These are phyloP conservation scores for Calonectria montana DNA, from an alignment of 2,329 filamentous ascomycete genomes.

Conservation along the genomic window DNA sequence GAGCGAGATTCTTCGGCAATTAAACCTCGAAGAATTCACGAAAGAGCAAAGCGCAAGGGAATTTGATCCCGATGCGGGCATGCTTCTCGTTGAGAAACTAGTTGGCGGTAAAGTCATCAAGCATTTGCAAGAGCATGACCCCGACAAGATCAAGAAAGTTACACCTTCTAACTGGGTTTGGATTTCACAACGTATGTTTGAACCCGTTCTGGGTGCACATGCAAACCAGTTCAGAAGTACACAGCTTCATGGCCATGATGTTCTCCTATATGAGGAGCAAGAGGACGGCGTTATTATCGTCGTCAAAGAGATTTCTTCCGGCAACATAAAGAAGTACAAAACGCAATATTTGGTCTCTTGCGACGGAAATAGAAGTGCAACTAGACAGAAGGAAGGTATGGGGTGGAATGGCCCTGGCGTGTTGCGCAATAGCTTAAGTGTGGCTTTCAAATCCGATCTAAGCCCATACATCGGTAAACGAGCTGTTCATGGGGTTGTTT, in stretches of 20 bases:
- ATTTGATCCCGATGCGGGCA: constrained; percentile 2
- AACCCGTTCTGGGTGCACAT: neutral
- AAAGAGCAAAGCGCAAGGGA: neutral
- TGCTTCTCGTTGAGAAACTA: neutral
- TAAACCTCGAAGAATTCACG: neutral
- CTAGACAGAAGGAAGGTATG: constrained; percentile 2
- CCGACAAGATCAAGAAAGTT: neutral
- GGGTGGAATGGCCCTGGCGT: neutral
- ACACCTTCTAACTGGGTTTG: constrained; percentile 5
- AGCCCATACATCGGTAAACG: neutral
- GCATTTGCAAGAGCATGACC: constrained; percentile 2
- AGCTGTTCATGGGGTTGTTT: neutral
- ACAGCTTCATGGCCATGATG: constrained; percentile 2
- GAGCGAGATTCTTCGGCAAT: constrained; percentile 1
- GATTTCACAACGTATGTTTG: constrained; percentile 13
- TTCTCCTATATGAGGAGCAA: neutral
- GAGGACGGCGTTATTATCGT: neutral
- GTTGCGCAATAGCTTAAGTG: neutral
- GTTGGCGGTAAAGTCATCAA: neutral
- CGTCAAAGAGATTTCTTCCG: neutral
- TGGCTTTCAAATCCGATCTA: neutral
- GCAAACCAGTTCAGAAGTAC: neutral
- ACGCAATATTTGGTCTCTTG: neutral
- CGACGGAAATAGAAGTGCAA: constrained; percentile 2
- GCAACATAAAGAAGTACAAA: neutral